These are phyloP conservation scores for Populus hybrid DNA, from an alignment of 441 rosid species.

Conservation along the genomic window DNA sequence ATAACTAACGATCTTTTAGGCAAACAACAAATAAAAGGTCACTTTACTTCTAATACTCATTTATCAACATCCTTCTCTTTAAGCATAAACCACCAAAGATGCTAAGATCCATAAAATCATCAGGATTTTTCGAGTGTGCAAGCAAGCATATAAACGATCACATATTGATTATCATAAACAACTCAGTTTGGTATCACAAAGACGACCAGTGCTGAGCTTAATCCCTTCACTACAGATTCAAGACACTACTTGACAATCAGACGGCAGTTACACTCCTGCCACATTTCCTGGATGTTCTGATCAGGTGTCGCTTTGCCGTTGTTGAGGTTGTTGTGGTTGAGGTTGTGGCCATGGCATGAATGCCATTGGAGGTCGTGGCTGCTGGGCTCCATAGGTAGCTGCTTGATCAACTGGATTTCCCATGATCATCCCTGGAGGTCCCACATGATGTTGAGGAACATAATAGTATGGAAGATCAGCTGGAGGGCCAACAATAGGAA, in stretches of 20 bases:
- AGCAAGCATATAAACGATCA: constrained; percentile 14
- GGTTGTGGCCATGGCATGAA: constrained; percentile 64
- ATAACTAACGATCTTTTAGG: not conserved
- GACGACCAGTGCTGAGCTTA: constrained; percentile 8
- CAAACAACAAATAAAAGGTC: not conserved
- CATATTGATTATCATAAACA: not conserved
- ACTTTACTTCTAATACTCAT: not conserved
- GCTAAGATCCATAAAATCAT: not conserved
- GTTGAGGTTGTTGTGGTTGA: constrained; percentile 48
- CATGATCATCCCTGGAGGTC: constrained; percentile 57
- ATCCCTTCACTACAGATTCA: constrained; percentile 8
- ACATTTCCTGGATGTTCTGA: not conserved
- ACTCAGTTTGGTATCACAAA: constrained; percentile 14
- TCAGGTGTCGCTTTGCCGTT: constrained; percentile 38
- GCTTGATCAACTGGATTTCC: constrained; percentile 62
- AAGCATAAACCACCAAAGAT: not conserved
- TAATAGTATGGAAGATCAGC: constrained; percentile 59
- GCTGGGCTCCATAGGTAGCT: constrained; percentile 41
- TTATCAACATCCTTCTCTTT: not conserved
- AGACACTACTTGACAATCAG: not conserved
- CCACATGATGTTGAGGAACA: constrained; percentile 53
- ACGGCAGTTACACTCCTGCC: not conserved
- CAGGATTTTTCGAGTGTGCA: constrained; percentile 7
- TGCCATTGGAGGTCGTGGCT: constrained; percentile 44
- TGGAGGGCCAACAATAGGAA: constrained; percentile 62